Base-by-base conservation (phyloP, 129 eudicot genomes). In the Scalesia atractyloides region DNA sequence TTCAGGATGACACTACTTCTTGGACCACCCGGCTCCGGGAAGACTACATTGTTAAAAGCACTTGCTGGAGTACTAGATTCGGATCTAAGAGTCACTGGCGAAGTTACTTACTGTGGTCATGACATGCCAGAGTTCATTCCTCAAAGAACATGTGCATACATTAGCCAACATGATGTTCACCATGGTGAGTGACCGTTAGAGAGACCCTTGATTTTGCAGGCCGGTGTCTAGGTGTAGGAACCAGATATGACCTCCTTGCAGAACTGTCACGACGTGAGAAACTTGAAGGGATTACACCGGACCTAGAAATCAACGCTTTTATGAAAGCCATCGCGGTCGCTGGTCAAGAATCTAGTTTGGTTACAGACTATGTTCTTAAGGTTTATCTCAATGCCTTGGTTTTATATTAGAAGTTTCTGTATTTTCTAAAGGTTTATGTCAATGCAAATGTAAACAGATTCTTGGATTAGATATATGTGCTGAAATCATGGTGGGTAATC, bases 1-100 rank as follows among this genome's bases (percentile, higher is more conserved):
- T 69, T 20, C 79, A 88, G 96, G 82, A 85, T 88, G 88, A 83
- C 96, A 53, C 88, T 88, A 62, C 96, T 88, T 74, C 86, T 88
- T 18, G 96, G 96, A 59, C 96, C 96, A 52, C 96, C 91, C 0
- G 79, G 88, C 14, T 66, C 91, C 0, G 96, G 96, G 58, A 88
- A 88, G 77, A 83, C 89, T 17, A 88, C 84, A 5, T 79, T 88
- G 68, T 56, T 88, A 26, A 73, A 61, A 59, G 81, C 91, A 68
- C 91, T 88, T 41, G 85, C 91, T 1, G 96, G 88, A 33, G 68
- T 66, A 54, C 78, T 72, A 37, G 88, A 79, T 12, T 48, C 64
- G 69, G 87, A 85, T 72, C 76, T 85, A 61, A 70, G 77, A 68
- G 78, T 70, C 0, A 53, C 19, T 0, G 88, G 96, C 46, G 73